These are phyloP conservation scores for Pulveroboletus sp. DNA, from an alignment of 768 basidiomycete genomes.

Conservation along the genomic window DNA sequence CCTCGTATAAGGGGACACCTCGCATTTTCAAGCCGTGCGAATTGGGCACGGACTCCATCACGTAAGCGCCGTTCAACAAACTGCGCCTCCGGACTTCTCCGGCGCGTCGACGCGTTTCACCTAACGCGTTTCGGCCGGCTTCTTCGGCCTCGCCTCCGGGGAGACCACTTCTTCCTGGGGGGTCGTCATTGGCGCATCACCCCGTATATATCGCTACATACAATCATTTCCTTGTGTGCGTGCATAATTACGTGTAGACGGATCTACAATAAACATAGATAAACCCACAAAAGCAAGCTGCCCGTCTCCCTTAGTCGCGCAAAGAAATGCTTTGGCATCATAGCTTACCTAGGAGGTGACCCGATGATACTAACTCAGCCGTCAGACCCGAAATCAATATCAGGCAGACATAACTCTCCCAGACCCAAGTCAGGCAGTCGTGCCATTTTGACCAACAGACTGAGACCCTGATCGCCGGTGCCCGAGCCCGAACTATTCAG, in stretches of 20 bases:
- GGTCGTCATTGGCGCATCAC: constrained; percentile 6
- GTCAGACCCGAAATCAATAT: constrained; percentile 25
- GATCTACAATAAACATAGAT: constrained; percentile 15
- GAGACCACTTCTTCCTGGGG: constrained; percentile 11
- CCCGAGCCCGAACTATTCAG: constrained; percentile 44
- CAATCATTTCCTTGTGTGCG: no score
- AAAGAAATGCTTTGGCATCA: not conserved
- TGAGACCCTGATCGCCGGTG: constrained; percentile 40
- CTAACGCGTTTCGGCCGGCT: constrained; percentile 17
- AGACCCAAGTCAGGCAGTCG: constrained; percentile 70
- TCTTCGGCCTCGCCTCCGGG: constrained; percentile 15
- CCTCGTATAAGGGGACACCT: constrained; percentile 33
- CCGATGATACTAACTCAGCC: constrained; percentile 3
- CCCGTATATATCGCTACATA: not conserved
- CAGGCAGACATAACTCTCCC: constrained; percentile 48
- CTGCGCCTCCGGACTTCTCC: constrained; percentile 19
- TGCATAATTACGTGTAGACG: no score
- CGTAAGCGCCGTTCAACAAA: constrained; percentile 33
- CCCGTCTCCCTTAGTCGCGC: not conserved
- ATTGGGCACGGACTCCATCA: constrained; percentile 36
- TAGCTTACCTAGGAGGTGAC: constrained; percentile 9
- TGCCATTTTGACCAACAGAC: constrained; percentile 73
- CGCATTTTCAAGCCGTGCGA: constrained; percentile 33
- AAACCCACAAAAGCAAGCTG: constrained; percentile 12
- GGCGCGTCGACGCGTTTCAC: constrained; percentile 19